Evolutionary conservation across 768 basidiomycete species (phyloP).

Genomic region (Collybia sp.): DNA sequence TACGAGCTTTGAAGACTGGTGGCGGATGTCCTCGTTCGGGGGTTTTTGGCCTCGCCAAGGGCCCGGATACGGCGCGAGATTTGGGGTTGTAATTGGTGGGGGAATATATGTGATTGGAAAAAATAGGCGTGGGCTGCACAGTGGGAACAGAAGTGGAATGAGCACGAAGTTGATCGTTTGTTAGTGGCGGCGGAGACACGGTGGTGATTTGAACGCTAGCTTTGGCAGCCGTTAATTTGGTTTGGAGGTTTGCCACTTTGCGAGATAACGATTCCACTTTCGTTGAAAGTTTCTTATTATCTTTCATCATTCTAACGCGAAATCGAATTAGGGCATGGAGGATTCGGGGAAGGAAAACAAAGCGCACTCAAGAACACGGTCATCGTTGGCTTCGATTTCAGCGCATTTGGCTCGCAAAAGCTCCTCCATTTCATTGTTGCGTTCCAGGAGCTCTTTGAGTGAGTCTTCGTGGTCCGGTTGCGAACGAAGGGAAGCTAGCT

Average conservation of each 20-base stretch:
- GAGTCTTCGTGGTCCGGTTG: slow-evolving; percentile 51
- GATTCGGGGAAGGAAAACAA: slow-evolving; percentile 1
- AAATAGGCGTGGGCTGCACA: slow-evolving; percentile 12
- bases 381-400: slow-evolving; percentile 85
- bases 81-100: slow-evolving; percentile 16
- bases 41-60: slow-evolving; percentile 45
- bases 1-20: slow-evolving; percentile 47
- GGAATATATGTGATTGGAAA: slow-evolving; percentile 9
- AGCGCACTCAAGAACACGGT: slow-evolving; percentile 72
- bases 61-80: slow-evolving; percentile 36
- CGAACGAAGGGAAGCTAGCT: slow-evolving; percentile 47
- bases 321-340: slow-evolving; percentile 7
- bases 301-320: slow-evolving; percentile 59
- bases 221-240: slow-evolving; percentile 56
- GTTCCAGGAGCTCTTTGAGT: slow-evolving; percentile 60
- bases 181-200: slow-evolving; percentile 8
- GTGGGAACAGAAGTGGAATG: slow-evolving; percentile 21
- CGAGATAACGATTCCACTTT: slow-evolving; percentile 71
- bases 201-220: slow-evolving; percentile 13
- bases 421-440: slow-evolving; percentile 73
- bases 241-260: slow-evolving; percentile 69
- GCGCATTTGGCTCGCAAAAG: slow-evolving; percentile 61
- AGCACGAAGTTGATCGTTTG: slow-evolving; percentile 14
- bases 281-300: slow-evolving; percentile 68
- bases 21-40: slow-evolving; percentile 40